Evolutionary conservation across 176 grass and related monocot species (phyloP), one percentile per base, ranked within the genome.

Genomic region (Bromus sterilis): DNA sequence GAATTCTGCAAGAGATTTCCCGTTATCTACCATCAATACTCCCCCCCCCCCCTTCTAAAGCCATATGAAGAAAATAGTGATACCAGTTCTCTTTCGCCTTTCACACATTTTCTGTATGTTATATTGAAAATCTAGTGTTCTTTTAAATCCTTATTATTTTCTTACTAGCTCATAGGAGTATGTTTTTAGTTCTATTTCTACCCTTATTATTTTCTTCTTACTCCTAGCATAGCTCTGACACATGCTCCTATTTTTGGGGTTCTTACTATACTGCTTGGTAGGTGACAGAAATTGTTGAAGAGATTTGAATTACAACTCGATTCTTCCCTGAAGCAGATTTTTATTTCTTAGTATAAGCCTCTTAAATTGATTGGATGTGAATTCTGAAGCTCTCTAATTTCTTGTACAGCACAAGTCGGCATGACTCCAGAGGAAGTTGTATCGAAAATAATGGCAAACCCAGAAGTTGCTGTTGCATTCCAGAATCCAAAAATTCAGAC

Each of bases 401-500:
- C 48, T 67, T 84, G 48, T 76, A 41, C 91, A 99, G 97, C 92
- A 0, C 97, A 95, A 91, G 86, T 99, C 87, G 97, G 97, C 30
- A 88, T 99, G 73, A 95, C 91, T 74, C 97, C 97, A 21, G 88
- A 99, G 90, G 93, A 95, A 84, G 97, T 99, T 33, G 90, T 99
- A 72, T 86, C 93, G 13, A 99, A 95, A 82, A 95, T 99, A 89
- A 93, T 99, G 96, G 88, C 90, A 57, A 99, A 95, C 85, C 96
- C 93, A 56, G 96, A 99, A 24, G 96, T 99, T 68, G 93, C 96
- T 74, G 81, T 84, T 26, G 96, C 96, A 16, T 99, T 99, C 64
- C 96, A 99, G 69, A 99, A 99, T 84, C 96, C 96, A 31, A 99
- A 91, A 88, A 88, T 99, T 77, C 96, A 99, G 91, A 94, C 96